These are phyloP conservation scores for Leptographium radiaticola DNA, from an alignment of 2,329 filamentous ascomycete genomes.

Conservation along the genomic window DNA sequence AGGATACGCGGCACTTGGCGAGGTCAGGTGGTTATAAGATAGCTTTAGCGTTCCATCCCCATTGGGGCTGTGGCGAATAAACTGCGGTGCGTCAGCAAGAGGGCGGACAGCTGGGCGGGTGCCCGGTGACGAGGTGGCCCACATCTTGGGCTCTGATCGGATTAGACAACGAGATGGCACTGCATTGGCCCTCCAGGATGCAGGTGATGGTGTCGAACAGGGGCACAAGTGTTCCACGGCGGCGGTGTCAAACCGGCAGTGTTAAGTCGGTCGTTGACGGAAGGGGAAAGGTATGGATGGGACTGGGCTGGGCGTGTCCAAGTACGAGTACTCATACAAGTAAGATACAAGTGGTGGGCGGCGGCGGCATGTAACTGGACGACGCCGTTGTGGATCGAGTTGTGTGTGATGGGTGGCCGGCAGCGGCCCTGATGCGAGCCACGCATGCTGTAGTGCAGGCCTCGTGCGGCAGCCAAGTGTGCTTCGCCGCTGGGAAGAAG, in stretches of 20 bases:
- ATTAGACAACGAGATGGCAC: too few species aligned
- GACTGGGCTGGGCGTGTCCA: not conserved
- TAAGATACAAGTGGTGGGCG: not conserved
- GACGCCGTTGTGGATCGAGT: not conserved
- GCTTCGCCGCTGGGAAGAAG: not conserved
- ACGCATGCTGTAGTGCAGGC: too few species aligned
- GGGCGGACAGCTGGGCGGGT: not conserved
- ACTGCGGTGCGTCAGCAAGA: not conserved
- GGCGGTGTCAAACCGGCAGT: too few species aligned
- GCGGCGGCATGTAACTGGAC: not conserved
- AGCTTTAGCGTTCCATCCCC: slow-evolving; percentile 28
- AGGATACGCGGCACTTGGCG: not conserved
- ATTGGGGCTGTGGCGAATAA: slow-evolving; percentile 18
- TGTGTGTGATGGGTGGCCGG: not conserved
- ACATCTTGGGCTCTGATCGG: slow-evolving; percentile 17
- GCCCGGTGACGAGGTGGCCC: slow-evolving; percentile 5
- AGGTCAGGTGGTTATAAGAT: slow-evolving; percentile 2
- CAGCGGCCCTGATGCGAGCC: not conserved
- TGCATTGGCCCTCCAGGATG: too few species aligned
- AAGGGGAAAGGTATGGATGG: not conserved
- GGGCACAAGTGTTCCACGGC: too few species aligned
- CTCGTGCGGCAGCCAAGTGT: too few species aligned
- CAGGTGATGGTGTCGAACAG: too few species aligned
- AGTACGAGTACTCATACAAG: not conserved
- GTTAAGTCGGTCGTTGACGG: not conserved